Evolutionary conservation across 768 basidiomycete genomes (phyloP).

Genomic region (Kwoniella dendrophila): DNA sequence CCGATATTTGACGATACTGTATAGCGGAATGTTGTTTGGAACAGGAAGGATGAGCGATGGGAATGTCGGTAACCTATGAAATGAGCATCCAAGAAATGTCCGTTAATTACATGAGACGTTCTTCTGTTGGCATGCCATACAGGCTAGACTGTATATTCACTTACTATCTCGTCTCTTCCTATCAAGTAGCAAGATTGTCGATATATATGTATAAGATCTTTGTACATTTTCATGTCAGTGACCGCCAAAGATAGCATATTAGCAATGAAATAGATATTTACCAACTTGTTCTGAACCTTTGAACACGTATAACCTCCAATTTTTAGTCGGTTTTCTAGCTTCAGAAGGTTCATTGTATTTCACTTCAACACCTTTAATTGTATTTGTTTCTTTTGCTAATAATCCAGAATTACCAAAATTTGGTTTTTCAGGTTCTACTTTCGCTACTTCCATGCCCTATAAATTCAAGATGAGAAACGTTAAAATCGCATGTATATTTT

Average conservation of each 20-base stretch:
- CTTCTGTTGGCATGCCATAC: no score
- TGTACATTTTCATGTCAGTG: no score
- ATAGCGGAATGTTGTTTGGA: slow-evolving; percentile 98
- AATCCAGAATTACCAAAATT: slow-evolving; percentile 87
- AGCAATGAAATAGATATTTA: slow-evolving; percentile 58
- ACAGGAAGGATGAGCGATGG: slow-evolving; percentile 92
- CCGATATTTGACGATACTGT: slow-evolving; percentile 86
- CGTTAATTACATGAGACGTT: no score
- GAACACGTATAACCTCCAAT: slow-evolving; percentile 97
- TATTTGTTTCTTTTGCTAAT: slow-evolving; percentile 94
- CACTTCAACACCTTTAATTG: slow-evolving; percentile 69
- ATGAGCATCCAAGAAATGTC: no score
- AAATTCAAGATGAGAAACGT: slow-evolving; percentile 1
- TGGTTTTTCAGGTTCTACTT: slow-evolving; percentile 69
- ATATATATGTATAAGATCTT: slow-evolving; percentile 89
- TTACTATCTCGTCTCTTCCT: slow-evolving; percentile 82
- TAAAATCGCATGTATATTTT: background rate
- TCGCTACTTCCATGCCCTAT: slow-evolving; percentile 55
- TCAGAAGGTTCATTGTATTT: slow-evolving; percentile 99
- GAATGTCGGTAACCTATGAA: slow-evolving; percentile 64
- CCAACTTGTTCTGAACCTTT: slow-evolving; percentile 91
- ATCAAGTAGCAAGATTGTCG: slow-evolving; percentile 92
- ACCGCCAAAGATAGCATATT: background rate
- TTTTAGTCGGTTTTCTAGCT: slow-evolving; percentile 82
- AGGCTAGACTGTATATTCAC: slow-evolving; percentile 41